Percentiles rank a stretch among this genome's conserved stretches.
phyloP scores from a whole-genome alignment of 352 stramenopile genomes.

The Globisporangium rhizosaccharum region DNA sequence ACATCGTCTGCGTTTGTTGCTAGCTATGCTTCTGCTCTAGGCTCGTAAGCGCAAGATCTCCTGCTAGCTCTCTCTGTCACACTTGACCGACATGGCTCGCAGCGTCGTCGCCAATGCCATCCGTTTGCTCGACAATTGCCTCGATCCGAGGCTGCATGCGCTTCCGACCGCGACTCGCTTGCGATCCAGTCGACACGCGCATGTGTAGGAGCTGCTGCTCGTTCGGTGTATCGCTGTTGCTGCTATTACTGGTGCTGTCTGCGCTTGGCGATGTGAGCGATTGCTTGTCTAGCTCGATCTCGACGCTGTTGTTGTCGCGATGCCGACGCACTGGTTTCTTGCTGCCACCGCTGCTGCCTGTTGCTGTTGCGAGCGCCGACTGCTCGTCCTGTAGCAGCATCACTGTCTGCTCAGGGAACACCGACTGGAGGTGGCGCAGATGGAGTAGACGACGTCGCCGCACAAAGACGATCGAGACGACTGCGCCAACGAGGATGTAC shows the following conservation, averaged over 20 bases:
- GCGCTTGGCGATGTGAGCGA: background rate
- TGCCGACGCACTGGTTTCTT: background rate
- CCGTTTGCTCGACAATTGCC: slow-evolving; percentile 19
- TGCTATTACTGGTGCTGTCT: background rate
- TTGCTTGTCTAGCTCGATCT: background rate
- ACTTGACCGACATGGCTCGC: background rate
- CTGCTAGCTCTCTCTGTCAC: background rate
- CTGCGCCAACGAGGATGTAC: slow-evolving; percentile 20
- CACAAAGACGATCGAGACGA: slow-evolving; percentile 9
- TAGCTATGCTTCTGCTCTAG: no score
- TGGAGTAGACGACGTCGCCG: slow-evolving; percentile 15
- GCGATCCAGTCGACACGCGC: slow-evolving; percentile 7
- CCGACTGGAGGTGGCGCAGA: slow-evolving; percentile 16
- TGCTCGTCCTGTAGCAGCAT: background rate
- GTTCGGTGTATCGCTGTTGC: background rate
- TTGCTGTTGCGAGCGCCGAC: background rate
- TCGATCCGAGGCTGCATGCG: slow-evolving; percentile 11
- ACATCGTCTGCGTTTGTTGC: no score
- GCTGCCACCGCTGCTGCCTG: background rate
- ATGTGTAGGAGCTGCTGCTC: background rate
- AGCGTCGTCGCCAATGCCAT: slow-evolving; percentile 12
- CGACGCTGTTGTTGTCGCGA: background rate
- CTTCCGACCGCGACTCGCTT: slow-evolving; percentile 3
- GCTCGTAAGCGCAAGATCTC: no score
- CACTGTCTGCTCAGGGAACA: slow-evolving; percentile 14